Percentiles rank a stretch among this genome's conserved stretches.
Evolutionary conservation across 2,329 filamentous ascomycete genomes (phyloP).

Genomic region (Alternaria panax): DNA sequence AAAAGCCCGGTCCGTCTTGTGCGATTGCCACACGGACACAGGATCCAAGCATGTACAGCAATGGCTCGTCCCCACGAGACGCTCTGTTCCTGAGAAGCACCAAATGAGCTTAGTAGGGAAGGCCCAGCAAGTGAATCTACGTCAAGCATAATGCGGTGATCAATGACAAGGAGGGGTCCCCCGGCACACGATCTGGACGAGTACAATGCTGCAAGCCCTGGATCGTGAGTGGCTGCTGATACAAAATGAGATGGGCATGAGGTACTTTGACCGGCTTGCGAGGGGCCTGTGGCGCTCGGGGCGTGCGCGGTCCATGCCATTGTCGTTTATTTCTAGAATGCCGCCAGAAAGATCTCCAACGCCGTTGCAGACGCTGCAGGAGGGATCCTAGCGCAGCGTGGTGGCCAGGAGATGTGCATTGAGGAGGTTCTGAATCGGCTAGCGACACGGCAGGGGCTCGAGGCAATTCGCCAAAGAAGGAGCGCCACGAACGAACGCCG

Average conservation of each 20-base stretch:
- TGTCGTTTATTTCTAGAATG: constrained; percentile 53
- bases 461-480: constrained; percentile 42
- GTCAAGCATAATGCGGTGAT: constrained; percentile 57
- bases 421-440: constrained; percentile 42
- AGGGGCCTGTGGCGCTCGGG: constrained; percentile 33
- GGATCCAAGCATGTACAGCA: constrained; percentile 50
- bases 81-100: constrained; percentile 53
- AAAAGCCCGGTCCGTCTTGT: constrained; percentile 48
- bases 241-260: constrained; percentile 49
- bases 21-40: constrained; percentile 54
- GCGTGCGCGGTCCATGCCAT: constrained; percentile 41
- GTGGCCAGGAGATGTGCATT: constrained; percentile 49
- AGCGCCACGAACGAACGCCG: constrained; percentile 44
- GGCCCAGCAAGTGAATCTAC: constrained; percentile 52
- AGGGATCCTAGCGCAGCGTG: constrained; percentile 45
- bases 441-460: constrained; percentile 40
- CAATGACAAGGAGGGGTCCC: constrained; percentile 49
- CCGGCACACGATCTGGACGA: constrained; percentile 50
- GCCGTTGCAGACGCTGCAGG: constrained; percentile 50
- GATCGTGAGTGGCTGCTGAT: constrained; percentile 51
- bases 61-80: constrained; percentile 52
- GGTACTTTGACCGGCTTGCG: constrained; percentile 42
- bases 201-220: constrained; percentile 48
- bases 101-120: constrained; percentile 52
- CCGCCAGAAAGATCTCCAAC: constrained; percentile 52